Evolutionary conservation across 2,329 filamentous ascomycete species (phyloP).

Genomic region (Neoscytalidium dimidiatum): DNA sequence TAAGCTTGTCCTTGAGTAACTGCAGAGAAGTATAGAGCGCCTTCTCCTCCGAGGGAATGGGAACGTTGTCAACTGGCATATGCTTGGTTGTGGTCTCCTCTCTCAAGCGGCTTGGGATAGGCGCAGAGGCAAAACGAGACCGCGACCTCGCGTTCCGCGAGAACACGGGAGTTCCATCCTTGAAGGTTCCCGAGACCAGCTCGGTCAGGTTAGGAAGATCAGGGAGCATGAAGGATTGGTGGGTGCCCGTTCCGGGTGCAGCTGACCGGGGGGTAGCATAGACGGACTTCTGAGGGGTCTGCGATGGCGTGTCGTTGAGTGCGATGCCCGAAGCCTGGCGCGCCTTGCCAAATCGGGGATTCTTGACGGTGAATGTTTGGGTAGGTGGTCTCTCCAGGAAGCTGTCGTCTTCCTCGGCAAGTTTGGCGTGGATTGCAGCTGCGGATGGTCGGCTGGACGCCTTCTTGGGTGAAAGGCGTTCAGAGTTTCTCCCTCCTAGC

Average conservation of each 20-base stretch:
- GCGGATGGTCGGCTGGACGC: slow-evolving; percentile 36
- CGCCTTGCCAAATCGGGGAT: slow-evolving; percentile 57
- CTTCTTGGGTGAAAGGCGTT: slow-evolving; percentile 44
- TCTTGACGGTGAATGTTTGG: slow-evolving; percentile 45
- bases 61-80: slow-evolving; percentile 54
- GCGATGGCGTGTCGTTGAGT: slow-evolving; percentile 19
- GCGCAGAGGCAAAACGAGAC: slow-evolving; percentile 57
- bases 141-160: slow-evolving; percentile 51
- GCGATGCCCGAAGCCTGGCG: slow-evolving; percentile 43
- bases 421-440: slow-evolving; percentile 58
- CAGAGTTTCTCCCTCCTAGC: slow-evolving; percentile 36
- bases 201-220: slow-evolving; percentile 64
- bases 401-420: slow-evolving; percentile 54
- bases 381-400: slow-evolving; percentile 51
- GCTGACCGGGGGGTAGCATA: slow-evolving; percentile 26
- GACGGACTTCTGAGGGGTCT: slow-evolving; percentile 25
- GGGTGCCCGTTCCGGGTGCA: slow-evolving; percentile 48
- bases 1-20: slow-evolving; percentile 59
- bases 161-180: slow-evolving; percentile 60
- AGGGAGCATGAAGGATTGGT: slow-evolving; percentile 63
- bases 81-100: slow-evolving; percentile 31
- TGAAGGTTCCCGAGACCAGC: slow-evolving; percentile 59
- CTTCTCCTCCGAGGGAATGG: slow-evolving; percentile 64
- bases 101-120: slow-evolving; percentile 26
- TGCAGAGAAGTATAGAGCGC: slow-evolving; percentile 63